Evolutionary conservation across 108 stramenopile species (phyloP).

Genomic region (Stephanodiscus triporus): DNA sequence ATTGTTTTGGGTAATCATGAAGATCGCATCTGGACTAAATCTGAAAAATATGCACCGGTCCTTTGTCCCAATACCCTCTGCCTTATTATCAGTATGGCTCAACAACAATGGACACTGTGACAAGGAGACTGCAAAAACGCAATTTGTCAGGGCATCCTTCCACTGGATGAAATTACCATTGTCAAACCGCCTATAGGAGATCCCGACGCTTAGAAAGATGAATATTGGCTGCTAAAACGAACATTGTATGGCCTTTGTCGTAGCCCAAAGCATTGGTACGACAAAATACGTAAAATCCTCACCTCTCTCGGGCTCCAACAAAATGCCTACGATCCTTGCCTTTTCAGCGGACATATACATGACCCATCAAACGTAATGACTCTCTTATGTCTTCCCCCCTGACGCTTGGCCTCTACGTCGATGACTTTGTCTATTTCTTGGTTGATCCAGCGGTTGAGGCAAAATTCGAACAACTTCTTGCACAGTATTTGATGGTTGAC

Average conservation of each 20-base stretch:
- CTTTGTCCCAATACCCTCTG: constrained; percentile 11
- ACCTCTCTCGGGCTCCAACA: constrained; percentile 10
- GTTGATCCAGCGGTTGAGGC: not conserved
- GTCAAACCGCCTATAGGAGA: constrained; percentile 16
- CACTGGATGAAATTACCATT: constrained; percentile 12
- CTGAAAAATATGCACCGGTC: constrained; percentile 28
- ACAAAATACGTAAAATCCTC: constrained; percentile 10
- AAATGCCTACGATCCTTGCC: constrained; percentile 26
- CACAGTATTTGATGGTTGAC: not conserved
- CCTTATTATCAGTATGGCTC: constrained; percentile 2
- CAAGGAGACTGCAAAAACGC: constrained; percentile 47
- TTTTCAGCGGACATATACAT: constrained; percentile 6
- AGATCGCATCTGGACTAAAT: constrained; percentile 10
- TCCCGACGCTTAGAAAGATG: constrained; percentile 9
- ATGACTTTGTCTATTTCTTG: constrained; percentile 17
- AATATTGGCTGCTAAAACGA: constrained; percentile 24
- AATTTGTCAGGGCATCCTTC: constrained; percentile 23
- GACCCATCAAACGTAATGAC: not conserved
- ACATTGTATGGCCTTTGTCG: constrained; percentile 32
- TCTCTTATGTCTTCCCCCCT: not conserved
- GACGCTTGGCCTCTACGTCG: constrained; percentile 16
- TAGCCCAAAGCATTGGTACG: constrained; percentile 31
- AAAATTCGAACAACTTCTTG: not conserved
- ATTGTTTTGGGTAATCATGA: too few relatives aligned
- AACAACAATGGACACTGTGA: constrained; percentile 8